Base-by-base conservation (phyloP, 192 early-diverging fungal genomes). In the Tieghemiomyces parasiticus region DNA sequence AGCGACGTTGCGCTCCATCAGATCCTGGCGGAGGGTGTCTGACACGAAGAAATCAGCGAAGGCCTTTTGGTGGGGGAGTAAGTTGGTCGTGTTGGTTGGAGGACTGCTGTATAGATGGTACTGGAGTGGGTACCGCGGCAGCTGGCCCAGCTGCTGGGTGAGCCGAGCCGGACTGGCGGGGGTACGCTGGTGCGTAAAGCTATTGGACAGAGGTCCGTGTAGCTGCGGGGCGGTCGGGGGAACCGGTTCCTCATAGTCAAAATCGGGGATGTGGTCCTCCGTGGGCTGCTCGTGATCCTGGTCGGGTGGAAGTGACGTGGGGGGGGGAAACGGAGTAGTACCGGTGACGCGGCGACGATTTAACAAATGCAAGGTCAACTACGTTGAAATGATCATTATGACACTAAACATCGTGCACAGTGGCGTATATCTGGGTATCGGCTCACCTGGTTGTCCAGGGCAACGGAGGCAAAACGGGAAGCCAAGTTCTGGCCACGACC, bases 11-110 rank as follows among this genome's bases (percentile, higher is more conserved):
- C 83, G 80, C 46, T 75, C 65, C 29, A 80, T 77, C 51, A 97
- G 71, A 29, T 85, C 80, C 62, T 94, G 88, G 19, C 93, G 78
- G 35, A 95, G 72, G 31, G 75, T 64, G 58, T 95, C 93, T 24
- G 87, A 74, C 55, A 95, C 82, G 38, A 91, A 92, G 71, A 93
- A 93, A 59, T 85, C 67, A 51, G 88, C 82, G 46, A 86, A 84
- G 0, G 86, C 71, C 61, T 83, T 77, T 74, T 92, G 86, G 62
- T 93, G 80, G 24, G 87, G 77, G 29, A 74, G 69, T 0, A 87
- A 64, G 63, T 85, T 87, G 28, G 78, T 72, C 19, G 89, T 71
- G 58, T 83, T 79, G 9, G 88, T 82, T 22, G 87, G 69, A 1
- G 84, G 75, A 20, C 82, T 72, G 24, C 72, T 74, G 72, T 91